phyloP scores from a whole-genome alignment of 2,329 filamentous ascomycete genomes.

The Lecanoromycetidae sp. region DNA sequence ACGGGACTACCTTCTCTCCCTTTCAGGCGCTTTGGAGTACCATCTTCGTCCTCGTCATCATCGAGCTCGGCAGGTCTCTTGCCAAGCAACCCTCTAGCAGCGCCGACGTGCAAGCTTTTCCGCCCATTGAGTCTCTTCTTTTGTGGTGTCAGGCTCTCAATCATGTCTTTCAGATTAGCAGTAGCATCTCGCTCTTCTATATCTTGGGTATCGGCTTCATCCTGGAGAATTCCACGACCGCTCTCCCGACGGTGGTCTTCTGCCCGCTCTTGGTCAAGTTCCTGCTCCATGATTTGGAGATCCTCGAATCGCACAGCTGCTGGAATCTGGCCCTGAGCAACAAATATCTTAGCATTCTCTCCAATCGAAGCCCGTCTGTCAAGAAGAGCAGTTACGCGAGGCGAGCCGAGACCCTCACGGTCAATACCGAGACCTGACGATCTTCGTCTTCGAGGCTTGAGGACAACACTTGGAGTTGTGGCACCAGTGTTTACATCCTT shows the following conservation, averaged over 20 bases:
- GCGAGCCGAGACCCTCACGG: constrained; percentile 60
- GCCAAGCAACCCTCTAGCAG: constrained; percentile 59
- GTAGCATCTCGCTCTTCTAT: constrained; percentile 53
- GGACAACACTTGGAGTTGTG: constrained; percentile 50
- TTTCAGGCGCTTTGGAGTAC: constrained; percentile 54
- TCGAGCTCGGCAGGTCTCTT: constrained; percentile 64
- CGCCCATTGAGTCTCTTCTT: constrained; percentile 55
- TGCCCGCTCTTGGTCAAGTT: constrained; percentile 50
- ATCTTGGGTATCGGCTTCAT: constrained; percentile 38
- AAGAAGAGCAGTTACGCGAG: constrained; percentile 57
- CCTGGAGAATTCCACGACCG: constrained; percentile 43
- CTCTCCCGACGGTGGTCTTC: constrained; percentile 52
- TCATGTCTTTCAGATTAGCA: constrained; percentile 61
- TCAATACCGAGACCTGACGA: constrained; percentile 60
- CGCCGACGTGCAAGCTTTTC: constrained; percentile 66
- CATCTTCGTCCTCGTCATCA: constrained; percentile 48
- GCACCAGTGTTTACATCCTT: constrained; percentile 42
- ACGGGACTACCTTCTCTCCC: constrained; percentile 63
- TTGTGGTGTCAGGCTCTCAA: constrained; percentile 64
- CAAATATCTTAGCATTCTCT: constrained; percentile 52
- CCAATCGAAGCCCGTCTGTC: constrained; percentile 61
- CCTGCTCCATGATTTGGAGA: constrained; percentile 48
- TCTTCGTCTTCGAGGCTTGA: constrained; percentile 48
- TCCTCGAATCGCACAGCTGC: constrained; percentile 52
- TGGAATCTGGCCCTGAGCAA: constrained; percentile 37